A percentile compares a stretch with the other conserved stretches of the same genome.
These are phyloP conservation scores for Phaffomyces thermotolerans DNA, from an alignment of 805 yeast genomes.

Conservation along the genomic window DNA sequence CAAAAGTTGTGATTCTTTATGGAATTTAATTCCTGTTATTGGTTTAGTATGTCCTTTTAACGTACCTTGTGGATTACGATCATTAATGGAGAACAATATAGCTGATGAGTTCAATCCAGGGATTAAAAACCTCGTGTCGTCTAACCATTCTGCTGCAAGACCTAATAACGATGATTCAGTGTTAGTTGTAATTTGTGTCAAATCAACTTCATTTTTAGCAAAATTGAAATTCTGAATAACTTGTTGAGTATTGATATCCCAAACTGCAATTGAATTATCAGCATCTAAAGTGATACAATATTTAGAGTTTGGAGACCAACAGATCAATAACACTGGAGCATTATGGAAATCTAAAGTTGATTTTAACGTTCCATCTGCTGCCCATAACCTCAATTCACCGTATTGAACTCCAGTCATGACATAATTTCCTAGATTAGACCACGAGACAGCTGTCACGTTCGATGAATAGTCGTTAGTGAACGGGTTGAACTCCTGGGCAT, in stretches of 20 bases:
- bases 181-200: too few relatives aligned
- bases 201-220: constrained; percentile 8
- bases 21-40: constrained; percentile 48
- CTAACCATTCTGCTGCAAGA: constrained; percentile 69
- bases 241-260: constrained; percentile 57
- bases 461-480: constrained; percentile 6
- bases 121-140: constrained; percentile 58
- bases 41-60: constrained; percentile 60
- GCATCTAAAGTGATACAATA: constrained; percentile 55
- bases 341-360: constrained; percentile 48
- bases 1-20: constrained; percentile 42
- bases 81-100: constrained; percentile 45
- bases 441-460: constrained; percentile 34
- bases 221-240: constrained; percentile 41
- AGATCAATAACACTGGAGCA: constrained; percentile 45
- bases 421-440: constrained; percentile 62
- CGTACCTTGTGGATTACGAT: constrained; percentile 40
- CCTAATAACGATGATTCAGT: constrained; percentile 26
- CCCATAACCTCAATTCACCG: constrained; percentile 81
- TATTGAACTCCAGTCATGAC: constrained; percentile 57
- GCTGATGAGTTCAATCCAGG: constrained; percentile 53
- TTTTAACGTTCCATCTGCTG: constrained; percentile 56
- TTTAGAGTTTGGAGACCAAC: constrained; percentile 55
- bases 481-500: constrained; percentile 25
- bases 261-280: constrained; percentile 46